Conservation (phyloP, 2,329 filamentous ascomycete species). For the Microthyrium microscopicum region DNA sequence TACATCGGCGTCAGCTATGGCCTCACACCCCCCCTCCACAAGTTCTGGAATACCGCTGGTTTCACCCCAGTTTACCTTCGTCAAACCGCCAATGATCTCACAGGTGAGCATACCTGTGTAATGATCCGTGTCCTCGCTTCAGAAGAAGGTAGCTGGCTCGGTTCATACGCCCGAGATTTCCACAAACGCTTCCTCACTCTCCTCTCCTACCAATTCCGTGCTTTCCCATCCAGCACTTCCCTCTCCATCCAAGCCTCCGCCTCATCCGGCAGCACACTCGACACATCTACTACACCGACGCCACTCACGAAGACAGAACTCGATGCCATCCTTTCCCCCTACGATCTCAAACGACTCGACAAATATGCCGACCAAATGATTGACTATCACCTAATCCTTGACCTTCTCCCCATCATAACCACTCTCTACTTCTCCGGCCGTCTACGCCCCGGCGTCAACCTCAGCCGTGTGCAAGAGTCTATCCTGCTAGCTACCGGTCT, state of each 20-base stretch:
- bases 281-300: constrained; percentile 29
- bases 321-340: constrained; percentile 66
- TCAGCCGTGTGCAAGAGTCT: constrained; percentile 70
- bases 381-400: constrained; percentile 93
- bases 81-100: constrained; percentile 90
- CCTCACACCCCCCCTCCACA: constrained; percentile 70
- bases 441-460: constrained; percentile 47
- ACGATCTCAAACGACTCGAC: constrained; percentile 86
- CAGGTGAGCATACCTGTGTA: constrained; percentile 92
- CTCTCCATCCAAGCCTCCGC: constrained; percentile 82
- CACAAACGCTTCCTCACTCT: constrained; percentile 83
- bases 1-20: constrained; percentile 95
- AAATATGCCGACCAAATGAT: constrained; percentile 94
- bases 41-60: constrained; percentile 83
- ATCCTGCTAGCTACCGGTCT: constrained; percentile 83
- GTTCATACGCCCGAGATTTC: constrained; percentile 83
- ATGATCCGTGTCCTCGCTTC: constrained; percentile 71
- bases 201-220: constrained; percentile 80
- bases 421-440: constrained; percentile 71
- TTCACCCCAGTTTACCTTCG: constrained; percentile 87
- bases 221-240: constrained; percentile 61
- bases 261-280: constrained; percentile 46
- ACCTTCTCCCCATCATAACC: constrained; percentile 72
- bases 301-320: constrained; percentile 59
- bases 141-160: constrained; percentile 60